Evolutionary conservation across 1,284 basidiomycete genomes (phyloP).

Genomic region (Cerioporus squamosus): DNA sequence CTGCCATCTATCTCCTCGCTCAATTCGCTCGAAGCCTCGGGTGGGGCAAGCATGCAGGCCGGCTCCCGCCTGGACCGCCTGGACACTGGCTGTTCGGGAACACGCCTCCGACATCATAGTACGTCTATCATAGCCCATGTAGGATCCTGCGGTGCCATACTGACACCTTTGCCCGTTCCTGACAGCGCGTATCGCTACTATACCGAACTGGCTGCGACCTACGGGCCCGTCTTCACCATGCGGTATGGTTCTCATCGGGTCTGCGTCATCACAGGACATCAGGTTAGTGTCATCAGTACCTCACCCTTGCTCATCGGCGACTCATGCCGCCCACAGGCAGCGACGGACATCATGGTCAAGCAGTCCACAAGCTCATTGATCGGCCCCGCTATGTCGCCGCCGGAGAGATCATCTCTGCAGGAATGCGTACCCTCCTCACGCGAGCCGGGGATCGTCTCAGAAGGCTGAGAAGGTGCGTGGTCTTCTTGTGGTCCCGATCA

Average conservation of each 20-base stretch:
- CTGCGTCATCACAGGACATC: constrained; percentile 20
- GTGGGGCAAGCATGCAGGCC: not conserved
- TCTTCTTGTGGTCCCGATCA: not conserved
- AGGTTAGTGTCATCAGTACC: constrained; percentile 4
- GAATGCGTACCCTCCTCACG: constrained; percentile 21
- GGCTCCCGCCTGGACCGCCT: constrained; percentile 24
- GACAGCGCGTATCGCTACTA: constrained; percentile 16
- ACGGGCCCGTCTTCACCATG: constrained; percentile 24
- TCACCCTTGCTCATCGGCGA: not conserved
- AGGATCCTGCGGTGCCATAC: not conserved
- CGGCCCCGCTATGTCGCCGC: constrained; percentile 23
- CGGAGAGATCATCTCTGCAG: constrained; percentile 21
- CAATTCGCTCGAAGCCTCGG: not conserved
- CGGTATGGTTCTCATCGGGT: constrained; percentile 24
- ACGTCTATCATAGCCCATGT: not conserved
- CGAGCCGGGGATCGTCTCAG: constrained; percentile 22
- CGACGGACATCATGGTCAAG: constrained; percentile 26
- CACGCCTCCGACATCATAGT: constrained; percentile 17
- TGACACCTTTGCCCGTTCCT: not conserved
- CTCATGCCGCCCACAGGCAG: constrained; percentile 14
- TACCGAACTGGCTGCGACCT: constrained; percentile 20
- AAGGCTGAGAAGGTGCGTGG: constrained; percentile 21
- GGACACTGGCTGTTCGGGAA: constrained; percentile 27
- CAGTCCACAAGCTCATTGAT: constrained; percentile 25
- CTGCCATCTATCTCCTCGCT: not conserved